A percentile compares a stretch with the other conserved stretches of the same genome.
phyloP scores from a whole-genome alignment of 2,329 filamentous ascomycete species.

The Scedosporium dehoogii region DNA sequence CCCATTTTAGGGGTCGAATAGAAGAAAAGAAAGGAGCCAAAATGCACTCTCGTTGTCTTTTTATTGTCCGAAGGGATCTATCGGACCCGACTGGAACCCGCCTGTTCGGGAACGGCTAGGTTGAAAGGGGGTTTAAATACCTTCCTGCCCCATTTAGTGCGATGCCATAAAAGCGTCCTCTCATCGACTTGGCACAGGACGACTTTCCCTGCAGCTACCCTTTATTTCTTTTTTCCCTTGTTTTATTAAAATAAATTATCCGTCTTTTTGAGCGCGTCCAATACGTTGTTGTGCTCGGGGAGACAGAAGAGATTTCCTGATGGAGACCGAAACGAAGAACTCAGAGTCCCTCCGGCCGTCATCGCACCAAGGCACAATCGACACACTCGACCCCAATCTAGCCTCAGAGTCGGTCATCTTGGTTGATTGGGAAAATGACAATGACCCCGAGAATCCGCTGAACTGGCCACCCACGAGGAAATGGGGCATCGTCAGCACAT shows the following conservation, averaged over 20 bases:
- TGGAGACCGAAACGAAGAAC: not conserved
- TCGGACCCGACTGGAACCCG: not conserved
- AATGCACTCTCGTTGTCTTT: not conserved
- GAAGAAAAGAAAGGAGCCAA: not conserved
- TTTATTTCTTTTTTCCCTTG: too few relatives aligned
- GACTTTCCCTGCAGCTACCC: too few relatives aligned
- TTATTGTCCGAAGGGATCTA: not conserved
- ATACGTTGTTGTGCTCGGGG: not conserved
- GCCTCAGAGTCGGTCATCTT: not conserved
- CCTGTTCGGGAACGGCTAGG: not conserved
- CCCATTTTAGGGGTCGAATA: not conserved
- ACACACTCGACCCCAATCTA: not conserved
- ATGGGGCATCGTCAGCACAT: constrained; percentile 1
- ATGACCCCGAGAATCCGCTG: constrained; percentile 5
- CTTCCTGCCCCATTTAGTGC: not conserved
- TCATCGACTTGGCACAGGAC: too few relatives aligned
- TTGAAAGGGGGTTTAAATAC: not conserved
- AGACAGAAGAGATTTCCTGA: not conserved
- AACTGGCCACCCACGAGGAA: constrained; percentile 5
- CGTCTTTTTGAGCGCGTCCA: not conserved
- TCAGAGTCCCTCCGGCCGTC: not conserved
- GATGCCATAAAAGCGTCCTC: too few relatives aligned
- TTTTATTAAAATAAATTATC: too few relatives aligned
- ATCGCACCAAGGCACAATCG: not conserved
- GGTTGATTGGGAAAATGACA: not conserved